A percentile compares a stretch with the other conserved stretches of the same genome.
These are phyloP conservation scores for Obelidium mucronatum DNA, from an alignment of 192 early-diverging fungal genomes.

Conservation along the genomic window DNA sequence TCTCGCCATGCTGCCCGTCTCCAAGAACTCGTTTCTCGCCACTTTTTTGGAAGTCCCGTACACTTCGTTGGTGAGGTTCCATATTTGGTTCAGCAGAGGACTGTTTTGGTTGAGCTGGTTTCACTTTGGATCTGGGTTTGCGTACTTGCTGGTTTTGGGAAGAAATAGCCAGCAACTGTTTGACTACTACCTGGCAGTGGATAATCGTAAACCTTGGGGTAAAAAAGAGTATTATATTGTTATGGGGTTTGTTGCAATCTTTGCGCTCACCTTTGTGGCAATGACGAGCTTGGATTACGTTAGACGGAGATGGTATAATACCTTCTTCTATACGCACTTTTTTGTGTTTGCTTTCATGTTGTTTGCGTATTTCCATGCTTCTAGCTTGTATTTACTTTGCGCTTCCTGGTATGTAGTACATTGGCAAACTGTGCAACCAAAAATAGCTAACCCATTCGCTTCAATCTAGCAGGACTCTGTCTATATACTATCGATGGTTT, in stretches of 20 bases:
- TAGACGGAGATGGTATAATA: slow-evolving; percentile 28
- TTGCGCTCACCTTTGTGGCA: slow-evolving; percentile 13
- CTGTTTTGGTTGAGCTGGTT: slow-evolving; percentile 16
- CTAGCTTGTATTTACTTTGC: slow-evolving; percentile 6
- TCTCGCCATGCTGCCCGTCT: slow-evolving; percentile 35
- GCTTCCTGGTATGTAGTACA: slow-evolving; percentile 18
- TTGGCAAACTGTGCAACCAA: too few species aligned
- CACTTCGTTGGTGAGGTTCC: slow-evolving; percentile 29
- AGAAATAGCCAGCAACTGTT: background rate
- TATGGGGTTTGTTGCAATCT: slow-evolving; percentile 20
- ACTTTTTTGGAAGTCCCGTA: slow-evolving; percentile 34
- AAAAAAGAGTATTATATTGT: slow-evolving; percentile 7
- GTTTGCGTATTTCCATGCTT: slow-evolving; percentile 18
- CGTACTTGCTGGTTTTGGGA: background rate
- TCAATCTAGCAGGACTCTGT: slow-evolving; percentile 60
- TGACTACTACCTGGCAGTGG: background rate
- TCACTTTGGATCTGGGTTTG: slow-evolving; percentile 6
- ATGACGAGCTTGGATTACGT: slow-evolving; percentile 28
- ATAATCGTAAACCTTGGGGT: background rate
- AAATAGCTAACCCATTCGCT: too few species aligned
- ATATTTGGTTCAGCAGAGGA: slow-evolving; percentile 22
- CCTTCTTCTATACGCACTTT: slow-evolving; percentile 33
- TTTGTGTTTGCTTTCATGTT: slow-evolving; percentile 31
- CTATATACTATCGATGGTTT: slow-evolving; percentile 69
- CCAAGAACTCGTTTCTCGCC: slow-evolving; percentile 31